phyloP scores from a whole-genome alignment of 768 basidiomycete species.

The Gyrodon lividus region DNA sequence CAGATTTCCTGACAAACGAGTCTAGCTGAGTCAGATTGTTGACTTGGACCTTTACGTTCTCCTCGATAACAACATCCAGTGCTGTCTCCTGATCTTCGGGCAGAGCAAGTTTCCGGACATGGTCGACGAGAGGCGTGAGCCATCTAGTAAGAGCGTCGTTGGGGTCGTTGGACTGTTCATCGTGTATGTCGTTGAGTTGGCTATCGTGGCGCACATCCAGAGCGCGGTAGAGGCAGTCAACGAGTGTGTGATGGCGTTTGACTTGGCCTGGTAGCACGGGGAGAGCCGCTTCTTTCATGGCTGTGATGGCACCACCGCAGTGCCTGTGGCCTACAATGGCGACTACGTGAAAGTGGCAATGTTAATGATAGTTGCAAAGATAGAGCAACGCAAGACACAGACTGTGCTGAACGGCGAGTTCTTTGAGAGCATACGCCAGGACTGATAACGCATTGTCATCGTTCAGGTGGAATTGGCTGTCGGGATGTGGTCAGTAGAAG shows the following conservation, averaged over 20 bases:
- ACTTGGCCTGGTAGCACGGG: background rate
- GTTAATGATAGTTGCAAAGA: slow-evolving; percentile 12
- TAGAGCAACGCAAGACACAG: slow-evolving; percentile 31
- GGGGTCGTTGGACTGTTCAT: slow-evolving; percentile 27
- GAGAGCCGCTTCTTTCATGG: slow-evolving; percentile 10
- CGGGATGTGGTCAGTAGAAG: background rate
- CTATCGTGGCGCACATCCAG: slow-evolving; percentile 9
- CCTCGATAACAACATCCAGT: slow-evolving; percentile 39
- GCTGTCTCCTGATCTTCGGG: slow-evolving; percentile 31
- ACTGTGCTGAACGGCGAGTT: slow-evolving; percentile 73
- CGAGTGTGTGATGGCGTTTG: slow-evolving; percentile 10
- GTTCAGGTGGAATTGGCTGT: slow-evolving; percentile 66
- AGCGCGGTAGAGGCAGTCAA: slow-evolving; percentile 16
- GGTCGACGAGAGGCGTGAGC: slow-evolving; percentile 64
- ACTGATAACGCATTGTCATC: slow-evolving; percentile 73
- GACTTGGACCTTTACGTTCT: slow-evolving; percentile 59
- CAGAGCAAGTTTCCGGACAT: slow-evolving; percentile 43
- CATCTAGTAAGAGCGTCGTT: slow-evolving; percentile 61
- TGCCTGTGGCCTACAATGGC: slow-evolving; percentile 78
- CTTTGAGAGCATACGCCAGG: slow-evolving; percentile 67
- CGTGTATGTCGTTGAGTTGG: slow-evolving; percentile 26
- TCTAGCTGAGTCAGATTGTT: slow-evolving; percentile 43
- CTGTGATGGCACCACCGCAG: slow-evolving; percentile 71
- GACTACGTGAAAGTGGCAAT: slow-evolving; percentile 48
- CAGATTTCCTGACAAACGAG: slow-evolving; percentile 40